Conservation (phyloP, 1,139 yeast species). For the Tardiomyces depauwii region DNA sequence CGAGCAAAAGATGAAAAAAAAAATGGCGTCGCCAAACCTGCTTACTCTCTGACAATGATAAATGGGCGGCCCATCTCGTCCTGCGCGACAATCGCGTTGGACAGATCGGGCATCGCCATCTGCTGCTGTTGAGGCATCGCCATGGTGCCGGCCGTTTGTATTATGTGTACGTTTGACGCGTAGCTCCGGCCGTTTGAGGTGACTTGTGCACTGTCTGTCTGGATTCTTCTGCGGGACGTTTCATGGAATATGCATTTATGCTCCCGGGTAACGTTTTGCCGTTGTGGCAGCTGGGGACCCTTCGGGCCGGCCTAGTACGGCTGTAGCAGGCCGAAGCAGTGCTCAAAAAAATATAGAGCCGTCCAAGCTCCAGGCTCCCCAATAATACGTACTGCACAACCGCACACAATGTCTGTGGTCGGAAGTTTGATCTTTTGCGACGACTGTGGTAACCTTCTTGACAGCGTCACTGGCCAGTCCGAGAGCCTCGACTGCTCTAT, state of each 20-base stretch:
- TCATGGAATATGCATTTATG: too few species aligned
- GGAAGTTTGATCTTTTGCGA: slow-evolving; percentile 91
- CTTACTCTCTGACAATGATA: slow-evolving; percentile 75
- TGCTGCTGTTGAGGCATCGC: slow-evolving; percentile 10
- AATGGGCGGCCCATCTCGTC: slow-evolving; percentile 99
- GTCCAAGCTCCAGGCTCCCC: neutral
- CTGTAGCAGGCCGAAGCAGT: too few species aligned
- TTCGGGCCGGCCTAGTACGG: too few species aligned
- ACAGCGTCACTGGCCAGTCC: slow-evolving; percentile 42
- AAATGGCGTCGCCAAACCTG: slow-evolving; percentile 10
- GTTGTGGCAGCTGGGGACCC: too few species aligned
- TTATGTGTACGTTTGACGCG: too few species aligned
- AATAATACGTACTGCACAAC: neutral
- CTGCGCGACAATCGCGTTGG: slow-evolving; percentile 96
- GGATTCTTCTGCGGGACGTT: too few species aligned
- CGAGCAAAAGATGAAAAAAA: neutral
- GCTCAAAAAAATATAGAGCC: too few species aligned
- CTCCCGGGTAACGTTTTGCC: too few species aligned
- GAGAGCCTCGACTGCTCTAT: slow-evolving; percentile 46
- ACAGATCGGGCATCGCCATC: slow-evolving; percentile 84
- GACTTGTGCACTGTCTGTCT: too few species aligned
- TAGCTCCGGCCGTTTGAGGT: too few species aligned
- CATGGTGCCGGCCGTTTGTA: neutral
- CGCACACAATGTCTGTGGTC: slow-evolving; percentile 67
- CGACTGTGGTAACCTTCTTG: slow-evolving; percentile 87